Evolutionary conservation across 805 yeast genomes (phyloP), one percentile per base, ranked within the genome.

Genomic region (Scheffersomyces coipomensis): DNA sequence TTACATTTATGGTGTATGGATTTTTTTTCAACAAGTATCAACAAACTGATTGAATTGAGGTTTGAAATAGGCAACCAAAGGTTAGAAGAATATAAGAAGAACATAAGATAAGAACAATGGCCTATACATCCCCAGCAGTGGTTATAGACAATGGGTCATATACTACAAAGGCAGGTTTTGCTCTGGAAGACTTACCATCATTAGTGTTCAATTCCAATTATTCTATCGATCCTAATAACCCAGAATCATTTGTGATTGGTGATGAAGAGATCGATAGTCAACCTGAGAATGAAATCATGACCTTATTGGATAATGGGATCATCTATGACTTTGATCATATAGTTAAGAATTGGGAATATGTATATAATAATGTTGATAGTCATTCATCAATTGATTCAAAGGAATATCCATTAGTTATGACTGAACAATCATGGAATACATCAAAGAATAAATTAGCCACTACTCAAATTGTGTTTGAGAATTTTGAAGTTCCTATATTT

Each of bases 281-380:
- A 33, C 76, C 78, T 6, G 56, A 60, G 12, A 64, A 66, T 45
- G 80, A 79, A 40, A 66, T 78, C 5, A 81, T 68, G 67, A 83
- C 88, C 0, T 60, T 83, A 25, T 62, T 81, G 52, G 82, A 78
- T 31, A 77, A 78, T 40, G 89, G 90, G 3, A 52, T 77, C 5
- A 72, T 83, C 4, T 84, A 83, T 57, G 81, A 88, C 62, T 84
- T 86, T 79, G 88, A 84, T 16, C 79, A 80, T 16, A 68, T 86
- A 29, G 75, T 77, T 24, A 66, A 76, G 34, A 77, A 83, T 49
- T 85, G 95, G 91, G 64, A 71, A 26, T 77, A 81, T 54, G 76
- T 85, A 9, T 85, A 78, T 45, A 64, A 65, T 60, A 26, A 68
- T 66, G 47, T 71, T 76, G 61, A 75, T 49, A 60, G 60, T 40